Base-by-base conservation (phyloP, 164 flowering plant genomes). In the Vitis labrusca region DNA sequence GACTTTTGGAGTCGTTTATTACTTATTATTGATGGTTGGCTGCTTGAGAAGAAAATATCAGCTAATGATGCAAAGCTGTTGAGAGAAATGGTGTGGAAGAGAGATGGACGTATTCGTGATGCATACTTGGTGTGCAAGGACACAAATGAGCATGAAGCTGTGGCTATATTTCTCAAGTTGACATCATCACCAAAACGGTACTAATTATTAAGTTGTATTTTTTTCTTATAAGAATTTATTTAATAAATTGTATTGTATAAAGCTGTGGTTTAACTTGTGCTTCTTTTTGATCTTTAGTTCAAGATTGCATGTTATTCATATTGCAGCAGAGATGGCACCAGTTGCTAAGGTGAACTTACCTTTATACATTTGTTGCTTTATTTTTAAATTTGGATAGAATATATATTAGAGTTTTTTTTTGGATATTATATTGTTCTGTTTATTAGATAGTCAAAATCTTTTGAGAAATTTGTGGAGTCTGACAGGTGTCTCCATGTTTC, bases 251-350 rank as follows among this genome's bases (percentile, higher is more conserved):
- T 27, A 7, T 1, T 48, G 10, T 13, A 27, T 52, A 17, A 49
- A 53, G 10, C 54, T 44, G n/a, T 60, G 70, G 30, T 60, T 47
- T 72, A 29, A 77, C 62, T 59, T 63, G 58, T 71, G 37, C 30
- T 62, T 74, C 67, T 58, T 64, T 52, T 76, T 78, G 72, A 62
- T 77, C 55, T 80, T 73, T 80, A 94, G 99, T 79, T 65, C 87
- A 71, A 90, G 88, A 74, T 83, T 94, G 76, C 84, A 91, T 85
- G 78, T 94, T 70, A 74, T 94, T 82, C 97, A 94, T 78, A 86
- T 94, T 74, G 97, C 99, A 58, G 99, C 96, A 52, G 99, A 94
- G 82, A 94, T 94, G 97, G 99, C 99, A 62, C 99, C 99, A 52
- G 93, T 92, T 76, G 99, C 99, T 69, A 94, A 94, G 95, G 98